Percentiles rank a stretch among this genome's conserved stretches.
These are phyloP conservation scores for Triticum timopheevii DNA, from an alignment of 176 grass and related monocot genomes.

Conservation along the genomic window DNA sequence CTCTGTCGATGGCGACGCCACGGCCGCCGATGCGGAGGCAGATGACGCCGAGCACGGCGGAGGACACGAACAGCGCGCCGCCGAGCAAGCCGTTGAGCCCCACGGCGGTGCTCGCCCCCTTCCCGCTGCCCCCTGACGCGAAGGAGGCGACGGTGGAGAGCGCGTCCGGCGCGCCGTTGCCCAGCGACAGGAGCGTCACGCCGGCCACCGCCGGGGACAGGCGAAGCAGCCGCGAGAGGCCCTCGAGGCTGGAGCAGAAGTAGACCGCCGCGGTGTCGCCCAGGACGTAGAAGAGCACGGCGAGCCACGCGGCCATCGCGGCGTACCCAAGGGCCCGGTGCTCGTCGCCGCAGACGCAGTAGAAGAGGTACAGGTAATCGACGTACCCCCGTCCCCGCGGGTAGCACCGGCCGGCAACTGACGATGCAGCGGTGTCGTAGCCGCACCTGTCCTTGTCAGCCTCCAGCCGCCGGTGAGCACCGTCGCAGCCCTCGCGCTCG, in stretches of 20 bases:
- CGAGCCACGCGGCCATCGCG: slow-evolving; percentile 46
- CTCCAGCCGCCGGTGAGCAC: background rate
- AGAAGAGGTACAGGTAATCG: slow-evolving; percentile 62
- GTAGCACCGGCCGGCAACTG: background rate
- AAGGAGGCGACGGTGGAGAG: slow-evolving; percentile 70
- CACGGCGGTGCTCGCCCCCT: background rate
- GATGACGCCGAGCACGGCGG: slow-evolving; percentile 60
- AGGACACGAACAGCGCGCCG: slow-evolving; percentile 64
- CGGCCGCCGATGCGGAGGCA: slow-evolving; percentile 30
- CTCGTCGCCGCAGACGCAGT: slow-evolving; percentile 40
- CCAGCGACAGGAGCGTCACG: slow-evolving; percentile 70
- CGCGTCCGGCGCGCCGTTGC: slow-evolving; percentile 74
- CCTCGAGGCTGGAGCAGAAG: slow-evolving; percentile 74
- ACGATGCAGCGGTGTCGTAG: background rate
- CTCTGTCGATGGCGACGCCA: slow-evolving; percentile 30
- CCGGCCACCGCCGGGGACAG: slow-evolving; percentile 68
- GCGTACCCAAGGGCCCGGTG: slow-evolving; percentile 33
- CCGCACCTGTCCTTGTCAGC: slow-evolving; percentile 2
- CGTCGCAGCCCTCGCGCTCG: slow-evolving; percentile 6
- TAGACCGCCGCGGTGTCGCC: slow-evolving; percentile 72
- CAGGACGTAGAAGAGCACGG: slow-evolving; percentile 72
- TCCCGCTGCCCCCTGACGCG: background rate
- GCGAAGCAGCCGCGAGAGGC: slow-evolving; percentile 46
- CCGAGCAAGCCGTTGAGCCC: slow-evolving; percentile 70
- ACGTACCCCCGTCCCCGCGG: slow-evolving; percentile 37